phyloP scores from a whole-genome alignment of 805 yeast genomes.

The Myxozyma neotropica region DNA sequence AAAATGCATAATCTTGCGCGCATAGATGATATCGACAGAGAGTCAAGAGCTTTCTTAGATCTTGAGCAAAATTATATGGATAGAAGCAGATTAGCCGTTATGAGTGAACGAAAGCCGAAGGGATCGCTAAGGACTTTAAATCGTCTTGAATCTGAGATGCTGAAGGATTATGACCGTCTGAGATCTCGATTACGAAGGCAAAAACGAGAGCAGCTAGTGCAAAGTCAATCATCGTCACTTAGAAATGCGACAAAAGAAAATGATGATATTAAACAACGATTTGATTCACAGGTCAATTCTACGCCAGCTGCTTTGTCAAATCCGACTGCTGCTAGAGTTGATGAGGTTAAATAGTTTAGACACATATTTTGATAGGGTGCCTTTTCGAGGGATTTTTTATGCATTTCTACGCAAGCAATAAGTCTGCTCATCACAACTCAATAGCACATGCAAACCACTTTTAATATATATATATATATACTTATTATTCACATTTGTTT shows the following conservation, averaged over 20 bases:
- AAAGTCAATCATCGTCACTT: too few species aligned
- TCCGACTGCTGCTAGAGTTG: too few species aligned
- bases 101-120: neutral
- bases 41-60: neutral
- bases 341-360: neutral
- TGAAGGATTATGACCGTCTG: neutral
- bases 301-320: too few species aligned
- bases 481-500: neutral
- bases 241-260: too few species aligned
- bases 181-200: neutral
- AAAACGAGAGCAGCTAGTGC: neutral
- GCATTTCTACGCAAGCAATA: too few species aligned
- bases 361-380: neutral
- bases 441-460: too few species aligned
- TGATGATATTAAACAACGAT: too few species aligned
- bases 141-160: neutral
- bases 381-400: neutral
- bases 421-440: too few species aligned
- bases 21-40: constrained; percentile 8
- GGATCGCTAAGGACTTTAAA: neutral
- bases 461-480: too few species aligned
- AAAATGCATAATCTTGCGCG: constrained; percentile 2
- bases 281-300: too few species aligned
- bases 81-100: neutral
- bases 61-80: constrained; percentile 9